Conservation (phyloP, 495 filamentous ascomycete species). For the Penicillium paxilli region DNA sequence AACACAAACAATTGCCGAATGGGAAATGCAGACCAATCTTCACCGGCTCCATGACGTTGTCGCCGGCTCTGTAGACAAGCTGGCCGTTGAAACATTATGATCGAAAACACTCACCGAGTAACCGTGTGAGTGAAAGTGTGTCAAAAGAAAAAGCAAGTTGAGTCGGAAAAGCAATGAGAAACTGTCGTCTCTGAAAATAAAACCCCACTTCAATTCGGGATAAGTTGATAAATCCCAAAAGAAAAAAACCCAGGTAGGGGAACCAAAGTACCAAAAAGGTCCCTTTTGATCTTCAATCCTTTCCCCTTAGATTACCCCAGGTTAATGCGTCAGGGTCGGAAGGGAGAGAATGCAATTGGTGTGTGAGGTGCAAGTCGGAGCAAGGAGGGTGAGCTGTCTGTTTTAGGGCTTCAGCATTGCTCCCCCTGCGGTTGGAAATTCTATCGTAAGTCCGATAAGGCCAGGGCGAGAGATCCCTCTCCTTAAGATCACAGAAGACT, state of each 20-base stretch:
- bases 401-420: constrained; percentile 36
- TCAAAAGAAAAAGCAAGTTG: background rate
- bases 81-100: constrained; percentile 39
- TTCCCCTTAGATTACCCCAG: constrained; percentile 24
- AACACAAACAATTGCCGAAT: constrained; percentile 69
- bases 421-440: constrained; percentile 29
- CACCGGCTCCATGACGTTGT: constrained; percentile 26
- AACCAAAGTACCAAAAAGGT: constrained; percentile 27
- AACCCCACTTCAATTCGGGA: constrained; percentile 19
- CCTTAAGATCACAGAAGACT: constrained; percentile 6
- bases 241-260: background rate
- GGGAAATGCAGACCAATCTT: constrained; percentile 48
- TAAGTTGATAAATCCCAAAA: constrained; percentile 5
- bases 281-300: constrained; percentile 20
- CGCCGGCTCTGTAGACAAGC: constrained; percentile 38
- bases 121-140: background rate
- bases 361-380: constrained; percentile 12
- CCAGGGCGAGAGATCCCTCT: constrained; percentile 16
- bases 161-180: constrained; percentile 3
- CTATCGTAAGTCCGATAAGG: constrained; percentile 24
- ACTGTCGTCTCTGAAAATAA: background rate
- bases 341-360: constrained; percentile 29
- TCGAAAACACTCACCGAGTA: background rate
- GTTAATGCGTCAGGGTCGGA: constrained; percentile 22
- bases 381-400: constrained; percentile 16